Conservation (phyloP, 2,329 filamentous ascomycete species). For the Parastagonospora avenae region DNA sequence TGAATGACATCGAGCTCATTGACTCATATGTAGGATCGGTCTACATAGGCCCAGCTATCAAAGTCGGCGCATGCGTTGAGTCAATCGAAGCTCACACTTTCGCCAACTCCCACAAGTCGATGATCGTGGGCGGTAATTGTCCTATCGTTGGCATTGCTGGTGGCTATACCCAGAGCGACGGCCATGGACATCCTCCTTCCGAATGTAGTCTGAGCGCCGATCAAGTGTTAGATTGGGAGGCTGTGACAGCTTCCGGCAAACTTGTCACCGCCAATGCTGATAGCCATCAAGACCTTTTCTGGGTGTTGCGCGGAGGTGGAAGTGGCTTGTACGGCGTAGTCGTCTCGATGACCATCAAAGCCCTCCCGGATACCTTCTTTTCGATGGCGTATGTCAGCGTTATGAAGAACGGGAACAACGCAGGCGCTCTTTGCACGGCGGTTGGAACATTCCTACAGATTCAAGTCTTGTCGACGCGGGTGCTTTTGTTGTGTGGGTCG, state of each 20-base stretch:
- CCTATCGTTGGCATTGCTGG: conserved; percentile 52
- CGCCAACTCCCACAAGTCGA: neutral
- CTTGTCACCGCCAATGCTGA: conserved; percentile 15
- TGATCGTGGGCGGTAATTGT: conserved; percentile 13
- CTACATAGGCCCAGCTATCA: conserved; percentile 25
- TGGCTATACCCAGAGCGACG: conserved; percentile 50
- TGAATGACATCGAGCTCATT: conserved; percentile 21
- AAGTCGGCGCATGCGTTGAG: conserved; percentile 24
- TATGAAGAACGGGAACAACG: neutral
- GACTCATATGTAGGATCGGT: conserved; percentile 7
- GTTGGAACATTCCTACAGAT: conserved; percentile 1
- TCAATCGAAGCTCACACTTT: neutral
- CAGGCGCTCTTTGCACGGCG: neutral
- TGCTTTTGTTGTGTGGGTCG: neutral
- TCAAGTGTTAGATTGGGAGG: conserved; percentile 24
- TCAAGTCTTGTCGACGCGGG: conserved; percentile 1
- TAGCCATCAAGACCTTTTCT: conserved; percentile 22
- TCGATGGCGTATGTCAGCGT: neutral
- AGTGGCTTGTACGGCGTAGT: conserved; percentile 26
- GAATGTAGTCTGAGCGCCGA: conserved; percentile 18
- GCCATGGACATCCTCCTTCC: conserved; percentile 54
- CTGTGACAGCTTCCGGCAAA: conserved; percentile 21
- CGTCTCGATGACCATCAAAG: conserved; percentile 17
- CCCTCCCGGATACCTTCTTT: conserved; percentile 3
- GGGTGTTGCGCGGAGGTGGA: conserved; percentile 29